A percentile compares a stretch with the other conserved stretches of the same genome.
Evolutionary conservation across 2,329 filamentous ascomycete genomes (phyloP).

Genomic region (Talaromyces piceae): DNA sequence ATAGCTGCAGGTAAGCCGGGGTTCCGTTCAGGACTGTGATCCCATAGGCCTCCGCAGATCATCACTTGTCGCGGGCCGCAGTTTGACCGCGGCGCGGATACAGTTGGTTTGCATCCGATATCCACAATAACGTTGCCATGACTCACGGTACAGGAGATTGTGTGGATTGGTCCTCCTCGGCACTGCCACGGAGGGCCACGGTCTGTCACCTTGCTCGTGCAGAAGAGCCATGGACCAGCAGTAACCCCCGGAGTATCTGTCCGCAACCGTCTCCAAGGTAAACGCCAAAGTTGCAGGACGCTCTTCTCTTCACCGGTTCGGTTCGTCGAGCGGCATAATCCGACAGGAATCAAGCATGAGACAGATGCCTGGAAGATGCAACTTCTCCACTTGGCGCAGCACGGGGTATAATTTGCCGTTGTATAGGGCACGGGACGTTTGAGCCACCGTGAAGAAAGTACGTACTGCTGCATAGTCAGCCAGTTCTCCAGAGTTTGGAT

Average conservation of each 20-base stretch:
- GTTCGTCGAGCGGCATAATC: too few relatives aligned
- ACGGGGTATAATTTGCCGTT: neutral
- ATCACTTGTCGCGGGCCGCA: neutral
- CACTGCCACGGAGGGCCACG: neutral
- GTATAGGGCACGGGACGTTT: neutral
- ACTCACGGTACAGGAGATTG: neutral
- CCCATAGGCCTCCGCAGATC: too few relatives aligned
- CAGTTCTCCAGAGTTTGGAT: too few relatives aligned
- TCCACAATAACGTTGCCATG: neutral
- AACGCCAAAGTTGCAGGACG: neutral
- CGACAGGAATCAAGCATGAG: neutral
- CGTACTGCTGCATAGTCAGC: too few relatives aligned
- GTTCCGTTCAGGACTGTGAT: neutral
- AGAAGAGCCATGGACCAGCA: neutral
- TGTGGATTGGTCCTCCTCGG: neutral
- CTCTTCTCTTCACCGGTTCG: too few relatives aligned
- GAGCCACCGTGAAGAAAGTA: neutral
- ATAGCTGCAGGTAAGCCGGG: neutral
- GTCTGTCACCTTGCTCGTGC: neutral
- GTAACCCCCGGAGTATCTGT: neutral
- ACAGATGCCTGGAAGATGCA: neutral
- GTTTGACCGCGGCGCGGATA: neutral
- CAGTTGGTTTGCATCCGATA: neutral
- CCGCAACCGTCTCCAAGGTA: neutral
- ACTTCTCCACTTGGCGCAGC: neutral